A percentile compares a stretch with the other conserved stretches of the same genome.
Evolutionary conservation across 192 early-diverging fungal genomes (phyloP).

Genomic region (Coemansia sp.): DNA sequence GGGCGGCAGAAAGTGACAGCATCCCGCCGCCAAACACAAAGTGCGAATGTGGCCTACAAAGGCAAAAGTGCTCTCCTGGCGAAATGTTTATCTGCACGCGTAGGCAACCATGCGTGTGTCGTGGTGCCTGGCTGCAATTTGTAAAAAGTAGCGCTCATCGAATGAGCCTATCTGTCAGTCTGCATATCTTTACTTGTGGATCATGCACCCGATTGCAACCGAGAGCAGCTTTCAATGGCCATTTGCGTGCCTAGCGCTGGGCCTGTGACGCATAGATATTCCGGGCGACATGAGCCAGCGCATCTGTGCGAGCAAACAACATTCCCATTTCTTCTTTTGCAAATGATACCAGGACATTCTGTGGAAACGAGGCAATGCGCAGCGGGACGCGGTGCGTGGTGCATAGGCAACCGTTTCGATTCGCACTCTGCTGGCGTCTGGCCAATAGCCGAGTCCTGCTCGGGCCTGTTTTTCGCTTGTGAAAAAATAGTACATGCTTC

Average conservation of each 20-base stretch:
- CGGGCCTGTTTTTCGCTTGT: neutral
- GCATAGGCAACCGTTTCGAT: neutral
- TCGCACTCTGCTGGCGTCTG: neutral
- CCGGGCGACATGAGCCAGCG: neutral
- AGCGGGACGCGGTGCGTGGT: slow-evolving; percentile 1
- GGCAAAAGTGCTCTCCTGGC: neutral
- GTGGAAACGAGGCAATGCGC: slow-evolving; percentile 1
- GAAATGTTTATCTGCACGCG: neutral
- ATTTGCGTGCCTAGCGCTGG: neutral
- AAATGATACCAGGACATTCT: neutral
- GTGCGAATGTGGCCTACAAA: neutral
- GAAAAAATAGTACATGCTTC: neutral
- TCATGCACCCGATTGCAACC: neutral
- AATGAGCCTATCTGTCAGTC: neutral
- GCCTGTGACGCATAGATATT: neutral
- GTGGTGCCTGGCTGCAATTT: too few species aligned
- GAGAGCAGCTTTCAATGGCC: neutral
- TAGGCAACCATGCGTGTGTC: neutral
- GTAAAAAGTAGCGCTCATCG: too few species aligned
- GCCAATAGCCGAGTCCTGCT: neutral
- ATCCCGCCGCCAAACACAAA: neutral
- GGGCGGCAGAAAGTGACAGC: slow-evolving; percentile 1
- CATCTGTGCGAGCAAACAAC: too few species aligned
- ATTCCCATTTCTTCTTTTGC: too few species aligned
- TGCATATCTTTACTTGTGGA: neutral